These are phyloP conservation scores for Penicillium ucsense DNA, from an alignment of 495 filamentous ascomycete species.

Conservation along the genomic window DNA sequence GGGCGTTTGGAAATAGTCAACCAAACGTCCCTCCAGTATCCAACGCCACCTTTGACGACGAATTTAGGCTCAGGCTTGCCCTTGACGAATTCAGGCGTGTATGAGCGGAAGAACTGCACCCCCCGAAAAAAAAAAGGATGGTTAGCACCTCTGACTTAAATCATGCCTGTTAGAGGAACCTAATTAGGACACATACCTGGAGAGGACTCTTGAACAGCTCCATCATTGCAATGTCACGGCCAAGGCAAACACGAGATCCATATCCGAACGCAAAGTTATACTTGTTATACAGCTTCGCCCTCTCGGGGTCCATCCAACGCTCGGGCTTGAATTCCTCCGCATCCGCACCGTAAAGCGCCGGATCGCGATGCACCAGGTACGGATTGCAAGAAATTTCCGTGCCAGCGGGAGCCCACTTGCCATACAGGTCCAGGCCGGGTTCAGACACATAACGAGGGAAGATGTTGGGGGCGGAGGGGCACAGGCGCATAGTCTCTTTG, in stretches of 20 bases:
- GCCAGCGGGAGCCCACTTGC: slow-evolving; percentile 44
- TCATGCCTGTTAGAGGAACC: too few species aligned
- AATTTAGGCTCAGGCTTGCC: slow-evolving; percentile 28
- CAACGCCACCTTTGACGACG: slow-evolving; percentile 38
- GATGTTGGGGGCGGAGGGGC: slow-evolving; percentile 39
- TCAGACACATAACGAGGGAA: slow-evolving; percentile 39
- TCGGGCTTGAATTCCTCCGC: slow-evolving; percentile 21
- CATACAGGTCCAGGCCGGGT: slow-evolving; percentile 45
- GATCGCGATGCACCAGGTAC: slow-evolving; percentile 42
- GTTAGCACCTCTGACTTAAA: too few species aligned
- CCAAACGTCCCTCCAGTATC: slow-evolving; percentile 40
- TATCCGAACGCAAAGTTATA: slow-evolving; percentile 46
- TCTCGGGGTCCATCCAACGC: slow-evolving; percentile 36
- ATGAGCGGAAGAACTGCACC: slow-evolving; percentile 27
- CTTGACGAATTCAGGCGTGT: slow-evolving; percentile 21
- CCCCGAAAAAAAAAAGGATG: too few species aligned
- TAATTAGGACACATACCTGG: slow-evolving; percentile 24
- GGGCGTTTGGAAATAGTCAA: slow-evolving; percentile 30
- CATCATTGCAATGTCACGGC: slow-evolving; percentile 45
- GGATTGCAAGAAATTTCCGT: slow-evolving; percentile 49
- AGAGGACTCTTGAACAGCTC: slow-evolving; percentile 46
- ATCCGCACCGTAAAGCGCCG: slow-evolving; percentile 42
- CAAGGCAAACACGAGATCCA: slow-evolving; percentile 44
- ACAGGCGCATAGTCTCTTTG: slow-evolving; percentile 44
- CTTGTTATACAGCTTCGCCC: slow-evolving; percentile 39